Percentiles rank a stretch among this genome's conserved stretches.
phyloP scores from a whole-genome alignment of 2,329 filamentous ascomycete species.

The Rutstroemia sp. region DNA sequence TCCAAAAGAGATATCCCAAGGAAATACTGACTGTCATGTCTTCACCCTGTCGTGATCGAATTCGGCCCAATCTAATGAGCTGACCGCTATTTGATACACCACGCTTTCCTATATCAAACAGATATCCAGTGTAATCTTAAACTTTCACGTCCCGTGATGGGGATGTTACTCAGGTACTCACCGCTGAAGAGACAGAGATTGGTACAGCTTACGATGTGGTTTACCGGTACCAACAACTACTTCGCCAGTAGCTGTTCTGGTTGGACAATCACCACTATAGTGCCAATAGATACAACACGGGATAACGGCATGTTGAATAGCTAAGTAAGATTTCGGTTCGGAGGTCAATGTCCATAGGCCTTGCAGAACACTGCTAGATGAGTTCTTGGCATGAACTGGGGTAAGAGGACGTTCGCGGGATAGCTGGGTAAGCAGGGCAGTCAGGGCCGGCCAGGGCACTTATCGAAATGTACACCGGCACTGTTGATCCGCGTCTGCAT shows the following conservation, averaged over 20 bases:
- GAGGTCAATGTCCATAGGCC: not conserved
- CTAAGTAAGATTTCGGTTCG: not conserved
- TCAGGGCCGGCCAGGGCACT: not conserved
- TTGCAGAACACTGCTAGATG: too few relatives aligned
- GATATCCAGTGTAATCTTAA: not conserved
- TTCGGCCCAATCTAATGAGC: slow-evolving; percentile 26
- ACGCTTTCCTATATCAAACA: slow-evolving; percentile 15
- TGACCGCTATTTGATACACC: slow-evolving; percentile 23
- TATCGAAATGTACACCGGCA: not conserved
- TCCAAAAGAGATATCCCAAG: not conserved
- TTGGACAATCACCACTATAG: not conserved
- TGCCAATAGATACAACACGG: not conserved
- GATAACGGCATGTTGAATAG: not conserved
- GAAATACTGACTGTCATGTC: slow-evolving; percentile 4
- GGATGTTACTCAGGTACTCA: not conserved
- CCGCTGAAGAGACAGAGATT: not conserved
- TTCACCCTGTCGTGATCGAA: slow-evolving; percentile 8
- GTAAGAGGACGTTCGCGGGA: not conserved
- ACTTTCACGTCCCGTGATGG: not conserved
- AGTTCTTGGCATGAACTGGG: not conserved
- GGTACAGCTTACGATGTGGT: not conserved
- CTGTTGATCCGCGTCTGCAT: not conserved
- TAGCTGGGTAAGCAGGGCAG: not conserved
- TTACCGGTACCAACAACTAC: not conserved
- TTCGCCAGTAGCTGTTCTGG: not conserved